Conservation (phyloP, 257 asterid species). For the Perilla frutescens region DNA sequence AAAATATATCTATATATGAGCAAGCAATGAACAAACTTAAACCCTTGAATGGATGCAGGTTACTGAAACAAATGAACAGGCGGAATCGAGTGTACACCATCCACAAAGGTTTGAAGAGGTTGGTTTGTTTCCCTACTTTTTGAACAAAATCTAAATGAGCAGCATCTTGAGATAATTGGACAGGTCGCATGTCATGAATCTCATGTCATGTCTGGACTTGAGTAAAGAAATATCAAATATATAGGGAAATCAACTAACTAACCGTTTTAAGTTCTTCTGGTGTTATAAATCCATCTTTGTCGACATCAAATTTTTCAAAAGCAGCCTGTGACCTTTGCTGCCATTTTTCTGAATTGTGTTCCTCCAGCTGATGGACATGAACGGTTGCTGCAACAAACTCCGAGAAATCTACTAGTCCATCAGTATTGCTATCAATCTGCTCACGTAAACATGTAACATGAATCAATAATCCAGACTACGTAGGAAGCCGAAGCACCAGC, state of each 20-base stretch:
- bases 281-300: slow-evolving; percentile 88
- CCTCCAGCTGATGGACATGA: slow-evolving; percentile 93
- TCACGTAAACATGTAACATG: slow-evolving; percentile 24
- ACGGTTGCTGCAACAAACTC: slow-evolving; percentile 98
- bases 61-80: too few species aligned
- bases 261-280: slow-evolving; percentile 94
- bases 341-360: slow-evolving; percentile 86
- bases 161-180: too few species aligned
- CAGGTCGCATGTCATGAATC: too few species aligned
- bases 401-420: slow-evolving; percentile 92
- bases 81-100: too few species aligned
- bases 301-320: slow-evolving; percentile 92
- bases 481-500: background rate
- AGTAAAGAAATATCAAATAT: background rate
- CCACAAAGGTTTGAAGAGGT: too few species aligned
- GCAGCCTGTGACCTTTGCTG: slow-evolving; percentile 80
- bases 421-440: slow-evolving; percentile 97
- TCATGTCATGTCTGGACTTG: too few species aligned
- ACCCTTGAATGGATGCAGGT: too few species aligned
- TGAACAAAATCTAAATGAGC: too few species aligned
- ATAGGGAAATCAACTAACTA: slow-evolving; percentile 45
- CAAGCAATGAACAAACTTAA: too few species aligned
- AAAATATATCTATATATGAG: too few species aligned
- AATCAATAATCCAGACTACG: slow-evolving; percentile 17
- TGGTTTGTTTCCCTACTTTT: too few species aligned